phyloP scores from a whole-genome alignment of 495 filamentous ascomycete species.

The Penicillium atrosanguineum region DNA sequence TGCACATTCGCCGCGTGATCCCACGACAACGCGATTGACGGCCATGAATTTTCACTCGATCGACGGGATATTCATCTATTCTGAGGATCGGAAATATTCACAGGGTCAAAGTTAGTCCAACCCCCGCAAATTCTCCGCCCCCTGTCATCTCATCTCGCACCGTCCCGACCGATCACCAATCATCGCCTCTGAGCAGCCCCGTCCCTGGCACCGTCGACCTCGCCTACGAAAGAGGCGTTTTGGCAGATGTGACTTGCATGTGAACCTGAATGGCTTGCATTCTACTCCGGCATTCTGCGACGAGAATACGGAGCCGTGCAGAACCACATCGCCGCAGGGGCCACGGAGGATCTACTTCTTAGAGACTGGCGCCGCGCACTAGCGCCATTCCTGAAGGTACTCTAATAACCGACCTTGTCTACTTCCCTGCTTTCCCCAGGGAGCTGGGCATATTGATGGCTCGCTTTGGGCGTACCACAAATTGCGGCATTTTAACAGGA shows the following conservation, averaged over 20 bases:
- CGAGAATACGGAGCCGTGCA: conserved; percentile 13
- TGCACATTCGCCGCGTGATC: too few species aligned
- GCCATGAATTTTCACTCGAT: too few species aligned
- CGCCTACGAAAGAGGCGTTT: conserved; percentile 10
- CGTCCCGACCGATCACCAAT: conserved; percentile 13
- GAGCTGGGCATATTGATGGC: neutral
- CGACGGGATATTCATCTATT: too few species aligned
- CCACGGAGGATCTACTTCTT: conserved; percentile 14
- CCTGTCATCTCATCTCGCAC: conserved; percentile 12
- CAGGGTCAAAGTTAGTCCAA: neutral
- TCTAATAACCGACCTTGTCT: conserved; percentile 1
- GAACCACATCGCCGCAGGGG: conserved; percentile 4
- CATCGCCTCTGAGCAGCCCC: neutral
- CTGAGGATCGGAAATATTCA: neutral
- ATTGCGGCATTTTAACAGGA: neutral
- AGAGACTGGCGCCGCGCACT: conserved; percentile 12
- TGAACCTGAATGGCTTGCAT: conserved; percentile 4
- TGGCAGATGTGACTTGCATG: conserved; percentile 9
- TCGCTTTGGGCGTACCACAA: neutral
- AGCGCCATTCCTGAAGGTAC: neutral
- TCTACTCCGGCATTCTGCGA: neutral
- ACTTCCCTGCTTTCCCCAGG: neutral
- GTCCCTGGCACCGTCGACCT: conserved; percentile 1
- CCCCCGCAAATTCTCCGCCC: conserved; percentile 24
- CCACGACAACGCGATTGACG: too few species aligned